phyloP scores from a whole-genome alignment of 257 asterid genomes.

The Penstemon barbatus region DNA sequence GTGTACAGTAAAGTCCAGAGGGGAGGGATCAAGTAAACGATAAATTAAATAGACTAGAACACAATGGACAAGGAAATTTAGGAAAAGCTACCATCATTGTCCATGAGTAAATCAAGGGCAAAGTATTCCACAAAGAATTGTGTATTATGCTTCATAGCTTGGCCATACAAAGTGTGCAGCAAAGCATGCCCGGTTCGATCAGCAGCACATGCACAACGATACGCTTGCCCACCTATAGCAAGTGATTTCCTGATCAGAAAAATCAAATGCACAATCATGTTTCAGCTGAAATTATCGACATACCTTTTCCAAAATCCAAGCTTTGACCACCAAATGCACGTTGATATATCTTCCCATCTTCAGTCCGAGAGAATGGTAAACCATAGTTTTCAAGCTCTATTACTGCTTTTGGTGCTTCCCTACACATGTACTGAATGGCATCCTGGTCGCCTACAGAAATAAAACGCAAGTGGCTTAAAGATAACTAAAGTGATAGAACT shows the following conservation, averaged over 20 bases:
- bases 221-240: slow-evolving; percentile 88
- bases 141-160: slow-evolving; percentile 98
- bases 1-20: slow-evolving; percentile 4
- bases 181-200: slow-evolving; percentile 99
- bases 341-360: slow-evolving; percentile 93
- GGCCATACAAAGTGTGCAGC: slow-evolving; percentile 96
- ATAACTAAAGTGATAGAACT: slow-evolving; percentile 6
- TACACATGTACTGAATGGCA: slow-evolving; percentile 83
- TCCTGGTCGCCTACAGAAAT: slow-evolving; percentile 69
- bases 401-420: slow-evolving; percentile 89
- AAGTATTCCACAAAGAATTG: slow-evolving; percentile 95
- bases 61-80: slow-evolving; percentile 11
- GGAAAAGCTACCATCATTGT: slow-evolving; percentile 66
- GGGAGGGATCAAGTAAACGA: background rate
- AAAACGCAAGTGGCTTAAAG: slow-evolving; percentile 11
- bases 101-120: slow-evolving; percentile 86
- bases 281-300: slow-evolving; percentile 15
- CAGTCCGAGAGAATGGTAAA: slow-evolving; percentile 94
- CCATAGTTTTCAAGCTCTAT: slow-evolving; percentile 86
- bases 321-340: slow-evolving; percentile 99
- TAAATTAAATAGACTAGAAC: slow-evolving; percentile 16
- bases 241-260: slow-evolving; percentile 11
- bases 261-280: background rate
- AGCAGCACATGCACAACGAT: slow-evolving; percentile 99
- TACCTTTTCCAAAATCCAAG: slow-evolving; percentile 91